phyloP scores from a whole-genome alignment of 164 flowering plant genomes.

The Vitis rupestris region DNA sequence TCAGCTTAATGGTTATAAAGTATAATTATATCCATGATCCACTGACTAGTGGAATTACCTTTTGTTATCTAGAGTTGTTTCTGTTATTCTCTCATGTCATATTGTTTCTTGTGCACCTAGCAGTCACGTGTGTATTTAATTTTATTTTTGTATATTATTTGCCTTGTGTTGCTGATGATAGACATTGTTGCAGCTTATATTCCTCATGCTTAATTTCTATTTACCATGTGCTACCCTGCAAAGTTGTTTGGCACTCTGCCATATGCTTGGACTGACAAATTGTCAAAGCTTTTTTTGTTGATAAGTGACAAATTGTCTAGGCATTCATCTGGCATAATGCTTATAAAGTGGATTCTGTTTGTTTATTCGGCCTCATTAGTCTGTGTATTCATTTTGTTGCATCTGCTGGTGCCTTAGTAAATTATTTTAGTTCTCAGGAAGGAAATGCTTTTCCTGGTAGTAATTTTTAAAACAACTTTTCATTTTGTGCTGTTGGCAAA shows the following conservation, averaged over 20 bases:
- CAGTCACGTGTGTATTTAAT: background rate
- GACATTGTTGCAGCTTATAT: too few species aligned
- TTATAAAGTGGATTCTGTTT: background rate
- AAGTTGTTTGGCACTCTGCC: too few species aligned
- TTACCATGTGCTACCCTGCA: too few species aligned
- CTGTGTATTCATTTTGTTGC: background rate
- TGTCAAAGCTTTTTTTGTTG: background rate
- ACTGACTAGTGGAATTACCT: background rate
- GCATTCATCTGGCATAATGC: background rate
- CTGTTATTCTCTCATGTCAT: background rate
- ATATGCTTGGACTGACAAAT: background rate
- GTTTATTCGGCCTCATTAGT: background rate
- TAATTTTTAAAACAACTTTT: background rate
- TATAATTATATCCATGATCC: background rate
- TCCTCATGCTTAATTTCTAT: too few species aligned
- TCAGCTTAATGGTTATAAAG: background rate
- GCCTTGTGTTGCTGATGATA: background rate
- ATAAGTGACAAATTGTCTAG: background rate
- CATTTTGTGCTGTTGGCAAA: background rate
- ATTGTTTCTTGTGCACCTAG: background rate
- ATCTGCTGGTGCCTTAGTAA: too few species aligned
- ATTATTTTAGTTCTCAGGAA: too few species aligned
- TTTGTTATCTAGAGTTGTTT: background rate
- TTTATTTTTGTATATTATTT: background rate
- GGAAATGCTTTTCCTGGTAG: too few species aligned